phyloP scores from a whole-genome alignment of 306 rosid genomes.

The Cercis canadensis region DNA sequence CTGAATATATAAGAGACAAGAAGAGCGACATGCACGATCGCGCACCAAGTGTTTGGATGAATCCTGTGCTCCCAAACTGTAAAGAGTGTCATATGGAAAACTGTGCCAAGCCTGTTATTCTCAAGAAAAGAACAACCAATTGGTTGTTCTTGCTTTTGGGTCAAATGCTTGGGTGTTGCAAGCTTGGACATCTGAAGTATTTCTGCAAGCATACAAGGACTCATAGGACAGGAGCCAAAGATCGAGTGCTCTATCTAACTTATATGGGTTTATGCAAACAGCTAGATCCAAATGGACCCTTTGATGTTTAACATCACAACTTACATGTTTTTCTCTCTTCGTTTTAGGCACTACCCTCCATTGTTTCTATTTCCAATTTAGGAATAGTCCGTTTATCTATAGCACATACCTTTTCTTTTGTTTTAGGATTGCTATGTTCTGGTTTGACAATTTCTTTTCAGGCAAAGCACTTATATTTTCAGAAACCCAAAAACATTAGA shows the following conservation, averaged over 20 bases:
- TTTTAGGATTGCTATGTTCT: too few relatives aligned
- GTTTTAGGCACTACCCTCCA: too few relatives aligned
- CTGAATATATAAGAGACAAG: background rate
- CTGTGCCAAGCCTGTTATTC: conserved; percentile 38
- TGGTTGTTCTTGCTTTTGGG: conserved; percentile 70
- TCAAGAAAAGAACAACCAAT: conserved; percentile 38
- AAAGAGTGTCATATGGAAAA: conserved; percentile 31
- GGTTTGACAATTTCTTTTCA: too few relatives aligned
- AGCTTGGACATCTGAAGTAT: conserved; percentile 45
- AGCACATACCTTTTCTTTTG: too few relatives aligned
- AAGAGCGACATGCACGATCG: conserved; percentile 18
- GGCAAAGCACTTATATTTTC: too few relatives aligned
- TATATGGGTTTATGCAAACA: conserved; percentile 58
- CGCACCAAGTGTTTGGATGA: conserved; percentile 45
- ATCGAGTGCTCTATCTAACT: conserved; percentile 53
- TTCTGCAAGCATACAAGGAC: conserved; percentile 49
- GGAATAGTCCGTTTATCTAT: too few relatives aligned
- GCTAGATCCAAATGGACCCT: conserved; percentile 49
- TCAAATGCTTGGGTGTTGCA: conserved; percentile 53
- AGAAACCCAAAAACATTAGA: too few relatives aligned
- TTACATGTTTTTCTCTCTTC: too few relatives aligned
- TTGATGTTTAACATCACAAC: too few relatives aligned
- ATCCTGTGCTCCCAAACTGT: conserved; percentile 43
- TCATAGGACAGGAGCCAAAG: conserved; percentile 58
- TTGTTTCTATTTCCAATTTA: too few relatives aligned